These are phyloP conservation scores for Eucalyptus melliodora DNA, from an alignment of 345 rosid genomes.

Conservation along the genomic window DNA sequence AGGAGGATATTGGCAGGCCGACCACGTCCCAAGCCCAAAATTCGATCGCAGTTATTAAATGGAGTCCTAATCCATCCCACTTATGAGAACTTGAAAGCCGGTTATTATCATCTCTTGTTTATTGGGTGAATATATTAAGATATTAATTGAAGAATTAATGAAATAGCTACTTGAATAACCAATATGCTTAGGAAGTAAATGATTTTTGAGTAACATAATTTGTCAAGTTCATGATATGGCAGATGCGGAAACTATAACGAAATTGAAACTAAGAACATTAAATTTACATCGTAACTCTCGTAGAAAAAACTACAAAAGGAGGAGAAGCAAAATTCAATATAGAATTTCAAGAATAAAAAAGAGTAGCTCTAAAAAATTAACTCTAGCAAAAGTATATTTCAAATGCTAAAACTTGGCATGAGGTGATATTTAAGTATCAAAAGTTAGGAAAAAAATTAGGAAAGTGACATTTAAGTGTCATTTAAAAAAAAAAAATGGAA, in stretches of 20 bases:
- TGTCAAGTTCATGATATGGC: neutral
- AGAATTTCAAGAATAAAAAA: no score
- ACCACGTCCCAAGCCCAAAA: neutral
- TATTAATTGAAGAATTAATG: no score
- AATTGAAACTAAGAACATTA: no score
- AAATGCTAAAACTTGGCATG: accelerated
- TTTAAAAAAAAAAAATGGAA: no score
- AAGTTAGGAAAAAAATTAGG: no score
- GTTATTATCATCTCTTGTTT: neutral
- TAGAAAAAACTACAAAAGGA: no score
- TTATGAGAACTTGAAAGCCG: neutral
- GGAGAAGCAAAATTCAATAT: no score
- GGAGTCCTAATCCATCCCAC: neutral
- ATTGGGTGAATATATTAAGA: no score
- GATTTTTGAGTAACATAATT: neutral
- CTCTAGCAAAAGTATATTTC: no score
- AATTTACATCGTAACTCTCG: accelerated
- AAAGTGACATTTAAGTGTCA: accelerated
- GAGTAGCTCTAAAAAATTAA: no score
- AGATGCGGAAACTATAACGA: accelerated
- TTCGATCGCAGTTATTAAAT: neutral
- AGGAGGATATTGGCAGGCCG: neutral
- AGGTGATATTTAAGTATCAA: accelerated
- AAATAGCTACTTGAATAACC: neutral
- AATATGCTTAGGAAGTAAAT: neutral